Evolutionary conservation across 2,329 filamentous ascomycete species (phyloP).

Genomic region (Seiridium cupressi): DNA sequence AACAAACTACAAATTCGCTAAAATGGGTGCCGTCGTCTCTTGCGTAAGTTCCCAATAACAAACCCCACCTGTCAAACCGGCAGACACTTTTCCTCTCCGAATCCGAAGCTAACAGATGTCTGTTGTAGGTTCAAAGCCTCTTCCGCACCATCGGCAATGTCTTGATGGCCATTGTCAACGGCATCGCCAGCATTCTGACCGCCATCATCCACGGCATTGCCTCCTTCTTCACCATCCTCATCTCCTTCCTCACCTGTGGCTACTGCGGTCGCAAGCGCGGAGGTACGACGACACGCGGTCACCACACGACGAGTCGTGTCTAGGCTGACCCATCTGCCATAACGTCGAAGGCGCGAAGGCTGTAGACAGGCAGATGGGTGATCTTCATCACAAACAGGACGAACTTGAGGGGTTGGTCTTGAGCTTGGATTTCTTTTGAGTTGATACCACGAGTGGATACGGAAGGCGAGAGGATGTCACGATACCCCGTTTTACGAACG

Average conservation of each 20-base stretch:
- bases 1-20: conserved; percentile 28
- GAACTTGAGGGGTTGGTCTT: neutral
- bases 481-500: conserved; percentile 23
- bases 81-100: too few relatives aligned
- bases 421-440: neutral
- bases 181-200: conserved; percentile 61
- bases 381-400: neutral
- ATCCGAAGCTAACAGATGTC: too few relatives aligned
- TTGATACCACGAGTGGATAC: neutral
- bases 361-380: too few relatives aligned
- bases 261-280: conserved; percentile 30
- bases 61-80: neutral
- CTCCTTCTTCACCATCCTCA: conserved; percentile 62
- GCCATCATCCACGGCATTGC: conserved; percentile 69
- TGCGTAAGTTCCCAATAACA: conserved; percentile 61
- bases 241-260: conserved; percentile 62
- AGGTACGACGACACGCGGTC: conserved; percentile 19
- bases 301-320: conserved; percentile 26
- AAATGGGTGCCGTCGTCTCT: conserved; percentile 81
- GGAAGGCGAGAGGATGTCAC: conserved; percentile 17
- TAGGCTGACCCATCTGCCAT: conserved; percentile 14
- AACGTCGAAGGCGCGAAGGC: too few relatives aligned
- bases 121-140: conserved; percentile 51
- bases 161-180: conserved; percentile 68
- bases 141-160: conserved; percentile 64